These are phyloP conservation scores for Coemansia sp. DNA, from an alignment of 192 early-diverging fungal species.

Conservation along the genomic window DNA sequence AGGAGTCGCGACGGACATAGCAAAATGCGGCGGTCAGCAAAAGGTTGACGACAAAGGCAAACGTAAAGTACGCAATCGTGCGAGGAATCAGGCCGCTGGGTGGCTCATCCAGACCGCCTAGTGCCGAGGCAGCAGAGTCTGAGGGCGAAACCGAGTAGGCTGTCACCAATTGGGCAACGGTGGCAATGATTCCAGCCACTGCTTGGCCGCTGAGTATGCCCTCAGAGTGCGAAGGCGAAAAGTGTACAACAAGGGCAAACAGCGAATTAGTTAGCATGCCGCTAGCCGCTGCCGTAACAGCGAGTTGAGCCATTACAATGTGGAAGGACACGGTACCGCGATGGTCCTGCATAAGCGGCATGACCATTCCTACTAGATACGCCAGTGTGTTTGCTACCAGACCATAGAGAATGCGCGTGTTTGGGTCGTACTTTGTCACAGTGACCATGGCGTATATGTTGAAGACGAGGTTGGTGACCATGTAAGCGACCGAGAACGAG, in stretches of 20 bases:
- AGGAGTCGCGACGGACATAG: slow-evolving; percentile 32
- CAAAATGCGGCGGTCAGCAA: slow-evolving; percentile 34
- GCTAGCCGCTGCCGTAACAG: slow-evolving; percentile 61
- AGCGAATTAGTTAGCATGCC: slow-evolving; percentile 67
- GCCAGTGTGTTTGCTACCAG: slow-evolving; percentile 58
- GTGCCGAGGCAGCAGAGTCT: neutral
- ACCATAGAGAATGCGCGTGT: slow-evolving; percentile 51
- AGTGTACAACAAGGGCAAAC: slow-evolving; percentile 72
- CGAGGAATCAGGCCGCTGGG: slow-evolving; percentile 26
- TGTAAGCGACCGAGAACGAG: slow-evolving; percentile 73
- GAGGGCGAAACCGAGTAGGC: slow-evolving; percentile 46
- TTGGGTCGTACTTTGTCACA: slow-evolving; percentile 42
- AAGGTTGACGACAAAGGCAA: slow-evolving; percentile 43
- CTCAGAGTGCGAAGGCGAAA: slow-evolving; percentile 69
- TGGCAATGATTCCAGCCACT: slow-evolving; percentile 68
- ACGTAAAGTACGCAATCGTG: slow-evolving; percentile 53
- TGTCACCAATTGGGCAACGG: slow-evolving; percentile 66
- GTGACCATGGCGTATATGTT: slow-evolving; percentile 58
- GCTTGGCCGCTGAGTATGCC: slow-evolving; percentile 72
- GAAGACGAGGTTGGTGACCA: slow-evolving; percentile 61
- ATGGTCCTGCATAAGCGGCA: slow-evolving; percentile 56
- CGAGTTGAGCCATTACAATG: slow-evolving; percentile 62
- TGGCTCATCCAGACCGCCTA: neutral
- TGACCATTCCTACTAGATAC: slow-evolving; percentile 56
- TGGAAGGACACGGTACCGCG: slow-evolving; percentile 65